These are phyloP conservation scores for Coprinopsis cinerea DNA, from an alignment of 768 basidiomycete genomes.

Conservation along the genomic window DNA sequence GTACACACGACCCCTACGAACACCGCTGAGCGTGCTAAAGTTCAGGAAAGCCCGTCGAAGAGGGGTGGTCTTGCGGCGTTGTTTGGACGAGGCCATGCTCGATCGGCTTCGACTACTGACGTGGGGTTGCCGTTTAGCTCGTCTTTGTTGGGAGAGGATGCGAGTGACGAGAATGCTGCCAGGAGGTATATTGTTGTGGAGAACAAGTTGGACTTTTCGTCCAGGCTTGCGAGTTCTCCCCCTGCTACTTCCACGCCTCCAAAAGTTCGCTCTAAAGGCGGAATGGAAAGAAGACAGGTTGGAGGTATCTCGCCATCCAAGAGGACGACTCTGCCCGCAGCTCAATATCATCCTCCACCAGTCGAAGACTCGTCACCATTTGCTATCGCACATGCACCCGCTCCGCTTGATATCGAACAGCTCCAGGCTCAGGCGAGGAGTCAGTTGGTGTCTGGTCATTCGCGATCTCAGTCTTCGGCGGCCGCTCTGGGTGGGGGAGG, in stretches of 20 bases:
- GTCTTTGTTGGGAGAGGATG: background rate
- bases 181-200: conserved; percentile 1
- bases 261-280: background rate
- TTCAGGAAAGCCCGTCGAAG: background rate
- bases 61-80: background rate
- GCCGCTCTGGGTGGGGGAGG: conserved; percentile 2
- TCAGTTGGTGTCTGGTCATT: background rate
- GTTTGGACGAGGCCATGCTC: conserved; percentile 1
- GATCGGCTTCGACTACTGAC: background rate
- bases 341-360: background rate
- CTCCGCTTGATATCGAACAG: background rate
- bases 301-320: background rate
- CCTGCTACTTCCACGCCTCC: background rate
- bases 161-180: background rate
- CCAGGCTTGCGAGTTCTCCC: background rate
- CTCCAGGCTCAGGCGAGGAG: conserved; percentile 1
- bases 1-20: background rate
- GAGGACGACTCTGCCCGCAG: background rate
- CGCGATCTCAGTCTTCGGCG: background rate
- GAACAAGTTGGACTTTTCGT: conserved; percentile 1
- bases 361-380: background rate
- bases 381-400: background rate
- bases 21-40: background rate
- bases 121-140: background rate
- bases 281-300: conserved; percentile 8